Evolutionary conservation across 495 filamentous ascomycete genomes (phyloP), one percentile per base, ranked within the genome.

Genomic region (Saxophila tyrrhenica): DNA sequence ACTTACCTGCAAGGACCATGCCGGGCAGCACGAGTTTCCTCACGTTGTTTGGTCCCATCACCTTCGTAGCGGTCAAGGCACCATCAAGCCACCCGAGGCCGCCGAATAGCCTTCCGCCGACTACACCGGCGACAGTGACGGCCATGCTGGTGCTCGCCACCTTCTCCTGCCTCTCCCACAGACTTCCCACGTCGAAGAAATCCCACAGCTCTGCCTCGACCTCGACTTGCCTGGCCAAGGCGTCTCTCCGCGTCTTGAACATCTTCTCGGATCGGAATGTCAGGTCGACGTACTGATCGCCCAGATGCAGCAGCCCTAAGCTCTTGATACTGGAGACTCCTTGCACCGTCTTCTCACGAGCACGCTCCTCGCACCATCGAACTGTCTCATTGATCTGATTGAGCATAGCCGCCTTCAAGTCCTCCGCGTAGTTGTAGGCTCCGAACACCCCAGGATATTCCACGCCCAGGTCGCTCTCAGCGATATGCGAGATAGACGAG

Each of bases 121-220:
- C 73, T 19, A 92, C 83, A 54, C 87, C 88, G n/a, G 84, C 86
- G 25, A 91, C 81, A 1, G 92, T 97, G 69, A 98, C 75, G 39
- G 94, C 91, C 83, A 97, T 86, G 56, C 92, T 81, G 24, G 89
- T 89, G 38, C 89, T 88, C 15, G 88, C 89, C 39, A 92, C 72
- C 72, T 97, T 96, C 73, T 98, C 94, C 65, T 98, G 89, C 46
- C 80, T 76, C 62, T 97, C 87, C 74, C 92, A 82, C 10, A 95
- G 72, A 11, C 79, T 82, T 29, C 77, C 73, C 62, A 89, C 72
- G 66, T 98, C 94, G 65, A 97, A 87, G 72, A 98, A 95, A 67
- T 98, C 92, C 77, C 78, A 85, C 0, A 94, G 53, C 59, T 97
- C 90, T 19, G 92, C 82, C 49, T 94, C 81, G 17, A 92, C 79